Evolutionary conservation across 306 rosid species (phyloP).

Genomic region (Dryas drummondii): DNA sequence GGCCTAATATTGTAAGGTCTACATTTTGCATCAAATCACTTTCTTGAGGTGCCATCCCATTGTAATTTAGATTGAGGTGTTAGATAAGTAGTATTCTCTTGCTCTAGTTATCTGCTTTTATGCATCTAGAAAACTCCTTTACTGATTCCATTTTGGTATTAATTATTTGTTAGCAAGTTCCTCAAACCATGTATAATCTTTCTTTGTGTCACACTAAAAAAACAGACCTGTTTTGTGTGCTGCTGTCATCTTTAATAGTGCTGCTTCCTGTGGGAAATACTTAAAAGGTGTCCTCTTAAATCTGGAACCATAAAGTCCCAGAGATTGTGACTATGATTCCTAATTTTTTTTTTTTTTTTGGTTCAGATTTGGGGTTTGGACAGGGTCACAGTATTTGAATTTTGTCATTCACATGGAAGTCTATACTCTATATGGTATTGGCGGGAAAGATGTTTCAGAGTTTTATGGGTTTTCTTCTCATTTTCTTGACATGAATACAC

Average conservation of each 20-base stretch:
- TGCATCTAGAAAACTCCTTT: background rate
- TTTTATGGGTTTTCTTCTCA: background rate
- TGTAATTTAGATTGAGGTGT: background rate
- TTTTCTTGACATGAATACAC: slow-evolving; percentile 2
- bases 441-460: background rate
- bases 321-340: background rate
- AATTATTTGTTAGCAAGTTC: background rate
- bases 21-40: slow-evolving; percentile 13
- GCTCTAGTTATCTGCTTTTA: background rate
- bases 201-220: background rate
- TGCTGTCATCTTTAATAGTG: background rate
- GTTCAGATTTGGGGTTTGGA: slow-evolving; percentile 8
- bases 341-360: background rate
- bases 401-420: slow-evolving; percentile 3
- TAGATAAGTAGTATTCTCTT: slow-evolving; percentile 1
- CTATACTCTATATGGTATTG: background rate
- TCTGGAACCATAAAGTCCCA: background rate
- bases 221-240: background rate
- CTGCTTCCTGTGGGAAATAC: slow-evolving; percentile 1
- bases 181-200: background rate
- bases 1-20: background rate
- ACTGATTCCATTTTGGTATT: background rate
- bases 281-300: background rate
- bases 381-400: background rate
- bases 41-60: background rate